Evolutionary conservation across 179 eudicot genomes (phyloP), one percentile per base, ranked within the genome.

Genomic region (Amaranthus tricolor): DNA sequence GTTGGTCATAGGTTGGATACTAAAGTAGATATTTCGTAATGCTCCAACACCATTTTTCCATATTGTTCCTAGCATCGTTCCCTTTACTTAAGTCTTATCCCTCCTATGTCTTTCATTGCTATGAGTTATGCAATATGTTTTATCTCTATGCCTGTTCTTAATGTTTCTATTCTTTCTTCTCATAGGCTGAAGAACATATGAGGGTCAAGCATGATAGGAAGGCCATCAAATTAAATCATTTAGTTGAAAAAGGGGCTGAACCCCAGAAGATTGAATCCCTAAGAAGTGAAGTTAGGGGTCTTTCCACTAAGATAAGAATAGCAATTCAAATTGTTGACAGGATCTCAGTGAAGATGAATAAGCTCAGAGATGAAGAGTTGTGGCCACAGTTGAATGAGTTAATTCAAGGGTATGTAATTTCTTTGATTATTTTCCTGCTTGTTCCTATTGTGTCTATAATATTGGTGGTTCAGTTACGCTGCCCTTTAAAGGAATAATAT

Each of bases 251-350:
- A 80, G 99, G 99, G 74, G 97, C 99, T 17, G 99, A 95, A 80
- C 65, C 87, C 70, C 87, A 80, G 44, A 95, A 93, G 82, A 74
- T 91, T 68, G 98, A 95, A 55, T 75, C 87, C 49, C 85, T 93
- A n/a, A 86, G 91, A 77, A 77, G 70, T 57, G 65, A 81, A 60
- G 90, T 93, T 54, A 85, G 90, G 83, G 81, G 83, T 75, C 85
- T 95, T 31, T 95, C 99, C 73, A 88, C 98, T 63, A 95, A 89
- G 84, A 93, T 93, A 64, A 89, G 88, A 81, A 93, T 95, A 48
- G 95, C 99, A 40, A 91, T 95, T 80, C 98, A 93, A 80, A 85
- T 90, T 50, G 97, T 91, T 73, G 98, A 95, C 82, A 91, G 79
- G 81, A 91, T 89, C 50, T 95, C 99, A 45, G 94, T 82, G 78